Evolutionary conservation across 2,329 filamentous ascomycete species (phyloP).

Genomic region (Pyricularia pennisetigena): DNA sequence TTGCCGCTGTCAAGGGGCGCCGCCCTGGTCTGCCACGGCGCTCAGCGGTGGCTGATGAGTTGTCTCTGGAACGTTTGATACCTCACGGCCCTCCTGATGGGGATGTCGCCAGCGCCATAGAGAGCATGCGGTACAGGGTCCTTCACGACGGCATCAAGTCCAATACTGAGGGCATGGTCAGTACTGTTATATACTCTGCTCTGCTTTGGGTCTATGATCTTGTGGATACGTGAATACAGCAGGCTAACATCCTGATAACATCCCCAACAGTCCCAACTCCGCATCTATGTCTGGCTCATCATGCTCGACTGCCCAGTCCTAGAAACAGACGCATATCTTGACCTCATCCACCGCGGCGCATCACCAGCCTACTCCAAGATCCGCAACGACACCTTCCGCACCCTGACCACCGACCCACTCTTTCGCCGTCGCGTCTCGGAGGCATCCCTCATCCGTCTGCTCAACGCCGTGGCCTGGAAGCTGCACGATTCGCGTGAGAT

Average conservation of each 20-base stretch:
- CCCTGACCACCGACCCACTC: slow-evolving; percentile 90
- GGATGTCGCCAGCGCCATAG: slow-evolving; percentile 55
- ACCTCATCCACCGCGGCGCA: slow-evolving; percentile 82
- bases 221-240: background rate
- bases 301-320: slow-evolving; percentile 81
- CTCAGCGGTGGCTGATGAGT: slow-evolving; percentile 39
- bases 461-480: slow-evolving; percentile 93
- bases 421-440: slow-evolving; percentile 94
- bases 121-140: slow-evolving; percentile 63
- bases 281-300: slow-evolving; percentile 95
- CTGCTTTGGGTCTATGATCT: too few species aligned
- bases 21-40: slow-evolving; percentile 31
- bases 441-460: slow-evolving; percentile 83
- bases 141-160: slow-evolving; percentile 65
- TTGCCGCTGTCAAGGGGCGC: slow-evolving; percentile 23
- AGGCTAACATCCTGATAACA: slow-evolving; percentile 7
- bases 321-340: slow-evolving; percentile 79
- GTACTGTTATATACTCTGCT: slow-evolving; percentile 11
- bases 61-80: slow-evolving; percentile 65
- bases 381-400: slow-evolving; percentile 95
- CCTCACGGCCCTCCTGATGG: slow-evolving; percentile 70
- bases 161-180: slow-evolving; percentile 73
- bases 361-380: slow-evolving; percentile 96
- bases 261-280: slow-evolving; percentile 64
- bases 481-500: slow-evolving; percentile 65